Percentiles rank a stretch among this genome's conserved stretches.
Evolutionary conservation across 192 early-diverging fungal species (phyloP).

Genomic region (Podila horticola): DNA sequence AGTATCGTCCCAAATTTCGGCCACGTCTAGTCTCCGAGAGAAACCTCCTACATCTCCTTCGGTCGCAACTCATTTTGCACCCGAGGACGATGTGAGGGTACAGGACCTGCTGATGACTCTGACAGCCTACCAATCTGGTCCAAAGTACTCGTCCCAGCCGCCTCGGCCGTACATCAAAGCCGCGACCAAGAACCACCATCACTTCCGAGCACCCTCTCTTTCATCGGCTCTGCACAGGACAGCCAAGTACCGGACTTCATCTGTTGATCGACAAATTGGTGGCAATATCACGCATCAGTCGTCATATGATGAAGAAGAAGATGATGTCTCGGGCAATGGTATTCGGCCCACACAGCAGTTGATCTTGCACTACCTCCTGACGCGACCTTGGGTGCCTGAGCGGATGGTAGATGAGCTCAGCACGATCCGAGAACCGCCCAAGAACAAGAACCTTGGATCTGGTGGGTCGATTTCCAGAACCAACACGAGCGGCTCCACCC

Average conservation of each 20-base stretch:
- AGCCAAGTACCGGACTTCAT: conserved; percentile 42
- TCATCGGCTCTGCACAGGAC: conserved; percentile 59
- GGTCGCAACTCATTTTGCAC: conserved; percentile 25
- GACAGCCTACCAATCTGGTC: conserved; percentile 64
- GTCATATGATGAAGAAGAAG: conserved; percentile 67
- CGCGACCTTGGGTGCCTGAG: conserved; percentile 76
- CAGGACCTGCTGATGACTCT: conserved; percentile 69
- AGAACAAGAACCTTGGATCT: conserved; percentile 41
- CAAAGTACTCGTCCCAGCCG: conserved; percentile 62
- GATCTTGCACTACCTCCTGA: conserved; percentile 77
- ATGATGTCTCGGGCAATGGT: conserved; percentile 47
- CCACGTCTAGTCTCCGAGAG: conserved; percentile 34
- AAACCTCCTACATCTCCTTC: conserved; percentile 19
- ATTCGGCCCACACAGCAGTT: conserved; percentile 67
- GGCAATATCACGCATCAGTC: conserved; percentile 50
- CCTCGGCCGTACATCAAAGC: conserved; percentile 59
- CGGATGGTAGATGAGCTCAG: conserved; percentile 82
- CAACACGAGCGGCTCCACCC: conserved; percentile 30
- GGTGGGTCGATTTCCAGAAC: conserved; percentile 1
- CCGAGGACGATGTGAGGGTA: conserved; percentile 63
- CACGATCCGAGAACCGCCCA: conserved; percentile 68
- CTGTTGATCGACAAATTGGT: conserved; percentile 44
- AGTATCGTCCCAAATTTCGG: conserved; percentile 36
- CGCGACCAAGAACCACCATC: conserved; percentile 60
- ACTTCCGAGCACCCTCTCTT: conserved; percentile 60